Evolutionary conservation across 176 grass and related monocot genomes (phyloP), one percentile per base, ranked within the genome.

Genomic region (Luzula sylvatica): DNA sequence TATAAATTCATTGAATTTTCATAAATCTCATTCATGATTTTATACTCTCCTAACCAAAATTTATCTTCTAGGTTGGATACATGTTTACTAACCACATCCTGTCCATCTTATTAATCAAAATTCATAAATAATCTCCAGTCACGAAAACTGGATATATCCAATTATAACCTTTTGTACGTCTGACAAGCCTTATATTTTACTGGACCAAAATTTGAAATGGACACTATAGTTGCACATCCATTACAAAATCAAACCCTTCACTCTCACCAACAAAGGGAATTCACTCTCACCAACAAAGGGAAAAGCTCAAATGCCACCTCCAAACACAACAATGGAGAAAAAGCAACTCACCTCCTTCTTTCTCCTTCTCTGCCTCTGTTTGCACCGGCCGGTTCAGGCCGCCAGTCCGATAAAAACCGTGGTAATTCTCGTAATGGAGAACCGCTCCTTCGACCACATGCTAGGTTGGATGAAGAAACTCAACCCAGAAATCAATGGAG

Each of bases 391-490:
- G 5, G 11, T 3, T 9, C 28, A 23, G 11, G 61, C 7, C 42
- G 29, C 22, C 9, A 3, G 38, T 1, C 84, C 90, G 22, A 96
- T 96, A 42, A 96, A 79, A 72, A 96, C 80, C 57, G 78, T 96
- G 49, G 78, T 96, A 55, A 80, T 96, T 42, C 57, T 96, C 15
- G 90, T 96, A 47, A 89, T 89, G 90, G 90, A 96, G 90, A 96
- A 96, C 74, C 84, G 90, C 0, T 96, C 90, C 1, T 96, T 96
- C 77, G 90, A 96, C 77, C 90, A 96, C 80, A 96, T 96, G 90
- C 84, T 96, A 26, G 90, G 90, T 4, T 96, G 90, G 90, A 89
- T 89, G 90, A 96, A 86, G 84, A 65, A 61, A 0, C 78, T 88
- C 7, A 96, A 89, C 68, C 81, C 81, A 13, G 77, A 58, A 39